phyloP scores from a whole-genome alignment of 1,284 basidiomycete genomes.

The Malassezia japonica region DNA sequence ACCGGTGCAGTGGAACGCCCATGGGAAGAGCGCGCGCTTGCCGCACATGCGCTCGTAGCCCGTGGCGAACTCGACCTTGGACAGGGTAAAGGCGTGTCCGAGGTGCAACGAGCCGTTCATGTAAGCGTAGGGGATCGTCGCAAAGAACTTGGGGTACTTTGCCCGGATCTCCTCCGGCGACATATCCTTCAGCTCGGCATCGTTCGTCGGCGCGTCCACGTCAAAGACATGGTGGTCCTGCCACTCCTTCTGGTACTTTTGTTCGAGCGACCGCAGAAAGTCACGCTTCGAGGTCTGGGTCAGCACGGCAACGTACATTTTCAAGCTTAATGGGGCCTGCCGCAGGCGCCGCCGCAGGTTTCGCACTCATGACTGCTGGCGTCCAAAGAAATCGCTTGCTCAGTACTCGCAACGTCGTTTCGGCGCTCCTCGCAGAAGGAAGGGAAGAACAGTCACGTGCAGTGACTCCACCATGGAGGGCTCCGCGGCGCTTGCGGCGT shows the following conservation, averaged over 20 bases:
- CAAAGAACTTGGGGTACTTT: slow-evolving; percentile 90
- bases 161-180: slow-evolving; percentile 49
- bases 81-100: slow-evolving; percentile 95
- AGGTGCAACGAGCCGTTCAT: slow-evolving; percentile 98
- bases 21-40: slow-evolving; percentile 86
- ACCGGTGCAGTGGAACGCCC: slow-evolving; percentile 87
- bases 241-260: slow-evolving; percentile 75
- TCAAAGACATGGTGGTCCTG: slow-evolving; percentile 59
- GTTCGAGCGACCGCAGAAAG: slow-evolving; percentile 69
- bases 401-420: background rate
- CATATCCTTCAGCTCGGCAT: slow-evolving; percentile 28
- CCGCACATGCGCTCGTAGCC: slow-evolving; percentile 94
- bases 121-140: slow-evolving; percentile 75
- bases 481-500: slow-evolving; percentile 13
- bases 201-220: slow-evolving; percentile 61
- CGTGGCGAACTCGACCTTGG: slow-evolving; percentile 93
- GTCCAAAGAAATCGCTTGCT: background rate
- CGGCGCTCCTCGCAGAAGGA: slow-evolving; percentile 3
- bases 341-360: slow-evolving; percentile 15
- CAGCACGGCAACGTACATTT: slow-evolving; percentile 19
- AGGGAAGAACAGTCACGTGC: slow-evolving; percentile 3
- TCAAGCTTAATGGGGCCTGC: slow-evolving; percentile 48
- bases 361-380: slow-evolving; percentile 22
- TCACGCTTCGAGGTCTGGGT: slow-evolving; percentile 73
- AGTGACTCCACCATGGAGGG: background rate